Conservation (phyloP, 495 filamentous ascomycete genomes). For the Aspergillus affinis region DNA sequence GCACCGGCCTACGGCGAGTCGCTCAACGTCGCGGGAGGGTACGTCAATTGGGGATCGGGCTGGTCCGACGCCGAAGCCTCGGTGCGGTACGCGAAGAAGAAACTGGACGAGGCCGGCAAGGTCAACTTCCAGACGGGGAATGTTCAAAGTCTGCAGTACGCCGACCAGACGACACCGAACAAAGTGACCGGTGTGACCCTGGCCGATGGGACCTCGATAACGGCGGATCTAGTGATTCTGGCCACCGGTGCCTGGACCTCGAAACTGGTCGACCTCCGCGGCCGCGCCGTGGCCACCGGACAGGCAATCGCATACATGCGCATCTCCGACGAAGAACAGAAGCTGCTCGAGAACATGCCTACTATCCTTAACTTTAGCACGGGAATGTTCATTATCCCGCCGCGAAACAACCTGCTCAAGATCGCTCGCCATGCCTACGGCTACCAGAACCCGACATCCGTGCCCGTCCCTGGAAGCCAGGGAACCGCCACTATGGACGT, state of each 20-base stretch:
- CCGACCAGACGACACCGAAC: slow-evolving; percentile 6
- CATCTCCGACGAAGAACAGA: slow-evolving; percentile 67
- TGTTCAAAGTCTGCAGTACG: slow-evolving; percentile 55
- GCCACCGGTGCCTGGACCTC: slow-evolving; percentile 87
- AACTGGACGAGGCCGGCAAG: slow-evolving; percentile 56
- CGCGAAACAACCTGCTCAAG: slow-evolving; percentile 69
- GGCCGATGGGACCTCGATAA: slow-evolving; percentile 49
- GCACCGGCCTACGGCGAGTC: slow-evolving; percentile 48
- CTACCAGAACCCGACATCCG: slow-evolving; percentile 65
- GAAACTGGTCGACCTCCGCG: slow-evolving; percentile 73
- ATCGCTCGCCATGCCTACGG: slow-evolving; percentile 81
- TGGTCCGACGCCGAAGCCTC: slow-evolving; percentile 81
- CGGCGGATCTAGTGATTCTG: slow-evolving; percentile 72
- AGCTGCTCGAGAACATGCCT: slow-evolving; percentile 61
- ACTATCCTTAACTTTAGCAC: slow-evolving; percentile 76
- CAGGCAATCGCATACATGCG: slow-evolving; percentile 77
- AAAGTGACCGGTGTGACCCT: slow-evolving; percentile 56
- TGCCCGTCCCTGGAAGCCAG: slow-evolving; percentile 38
- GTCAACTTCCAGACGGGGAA: slow-evolving; percentile 64
- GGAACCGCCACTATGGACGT: slow-evolving; percentile 35
- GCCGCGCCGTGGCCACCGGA: slow-evolving; percentile 71
- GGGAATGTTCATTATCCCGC: slow-evolving; percentile 83
- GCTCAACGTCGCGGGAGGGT: slow-evolving; percentile 61
- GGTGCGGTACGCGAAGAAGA: slow-evolving; percentile 67
- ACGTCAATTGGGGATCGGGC: slow-evolving; percentile 76